Conservation (phyloP, 352 stramenopile species). For the Phytophthora pseudosyringae region DNA sequence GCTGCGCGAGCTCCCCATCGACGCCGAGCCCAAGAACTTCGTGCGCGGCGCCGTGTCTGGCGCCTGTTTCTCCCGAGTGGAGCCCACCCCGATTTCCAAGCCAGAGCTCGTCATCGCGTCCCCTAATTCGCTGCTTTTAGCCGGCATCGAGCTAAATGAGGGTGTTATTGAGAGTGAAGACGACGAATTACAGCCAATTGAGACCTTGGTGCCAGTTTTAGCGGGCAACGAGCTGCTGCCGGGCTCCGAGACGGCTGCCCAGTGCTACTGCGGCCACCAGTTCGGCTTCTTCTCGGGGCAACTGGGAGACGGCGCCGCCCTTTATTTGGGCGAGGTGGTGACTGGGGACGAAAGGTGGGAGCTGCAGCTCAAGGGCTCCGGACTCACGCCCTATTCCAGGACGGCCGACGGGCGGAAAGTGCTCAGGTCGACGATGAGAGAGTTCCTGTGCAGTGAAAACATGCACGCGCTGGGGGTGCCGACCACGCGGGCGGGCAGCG, state of each 20-base stretch:
- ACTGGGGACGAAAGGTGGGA: constrained; percentile 78
- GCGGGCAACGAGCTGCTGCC: constrained; percentile 78
- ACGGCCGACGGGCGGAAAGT: constrained; percentile 94
- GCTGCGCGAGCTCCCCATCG: constrained; percentile 68
- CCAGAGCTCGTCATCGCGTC: constrained; percentile 69
- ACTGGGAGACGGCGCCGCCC: constrained; percentile 90
- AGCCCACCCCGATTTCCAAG: constrained; percentile 61
- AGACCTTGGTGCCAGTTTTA: constrained; percentile 62
- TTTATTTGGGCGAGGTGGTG: constrained; percentile 90
- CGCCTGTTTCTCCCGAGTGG: constrained; percentile 71
- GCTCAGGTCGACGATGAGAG: constrained; percentile 93
- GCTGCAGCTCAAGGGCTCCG: constrained; percentile 97
- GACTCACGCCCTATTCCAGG: constrained; percentile 95
- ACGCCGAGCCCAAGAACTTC: constrained; percentile 55
- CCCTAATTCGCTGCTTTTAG: constrained; percentile 57
- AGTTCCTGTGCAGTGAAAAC: constrained; percentile 97
- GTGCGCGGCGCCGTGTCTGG: constrained; percentile 55
- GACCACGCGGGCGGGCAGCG: constrained; percentile 92
- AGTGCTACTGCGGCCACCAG: constrained; percentile 94
- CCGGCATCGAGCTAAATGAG: constrained; percentile 54
- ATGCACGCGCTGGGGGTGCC: constrained; percentile 95
- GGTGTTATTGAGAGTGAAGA: constrained; percentile 4
- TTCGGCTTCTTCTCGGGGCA: constrained; percentile 93
- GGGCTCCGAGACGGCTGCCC: constrained; percentile 78
- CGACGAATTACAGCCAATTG: constrained; percentile 40